Conservation (phyloP, 257 asterid genomes). For the Gentiana straminea region DNA sequence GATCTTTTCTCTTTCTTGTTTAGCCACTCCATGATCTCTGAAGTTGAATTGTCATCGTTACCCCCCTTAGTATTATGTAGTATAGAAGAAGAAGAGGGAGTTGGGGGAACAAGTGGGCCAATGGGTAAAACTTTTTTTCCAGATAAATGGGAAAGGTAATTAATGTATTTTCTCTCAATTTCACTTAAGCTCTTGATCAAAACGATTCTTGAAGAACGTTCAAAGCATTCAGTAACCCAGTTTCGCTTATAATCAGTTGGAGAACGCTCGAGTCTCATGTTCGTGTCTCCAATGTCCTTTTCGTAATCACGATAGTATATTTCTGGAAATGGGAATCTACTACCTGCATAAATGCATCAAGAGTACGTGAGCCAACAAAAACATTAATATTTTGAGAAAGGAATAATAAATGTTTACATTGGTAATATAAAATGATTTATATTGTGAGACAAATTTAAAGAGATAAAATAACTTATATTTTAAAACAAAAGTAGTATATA, state of each 20-base stretch:
- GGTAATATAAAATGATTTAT: too few species aligned
- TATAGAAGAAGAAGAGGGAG: too few species aligned
- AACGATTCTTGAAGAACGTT: slow-evolving; percentile 7
- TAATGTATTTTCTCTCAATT: slow-evolving; percentile 27
- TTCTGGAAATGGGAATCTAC: slow-evolving; percentile 1
- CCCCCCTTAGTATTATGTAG: slow-evolving; percentile 7
- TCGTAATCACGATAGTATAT: slow-evolving; percentile 2
- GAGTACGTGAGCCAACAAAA: too few species aligned
- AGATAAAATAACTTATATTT: too few species aligned
- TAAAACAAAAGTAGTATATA: too few species aligned
- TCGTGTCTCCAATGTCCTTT: not conserved
- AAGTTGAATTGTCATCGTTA: not conserved
- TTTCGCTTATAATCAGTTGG: not conserved
- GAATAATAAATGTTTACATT: too few species aligned
- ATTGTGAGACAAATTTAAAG: too few species aligned
- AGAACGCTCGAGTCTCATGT: not conserved
- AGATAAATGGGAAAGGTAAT: slow-evolving; percentile 15
- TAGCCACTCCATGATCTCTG: slow-evolving; percentile 16
- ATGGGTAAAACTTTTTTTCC: slow-evolving; percentile 25
- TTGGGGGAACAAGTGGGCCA: slow-evolving; percentile 32
- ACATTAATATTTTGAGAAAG: too few species aligned
- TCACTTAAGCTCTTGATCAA: slow-evolving; percentile 32
- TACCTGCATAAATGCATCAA: not conserved
- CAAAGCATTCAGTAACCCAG: not conserved
- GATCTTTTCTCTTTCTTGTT: slow-evolving; percentile 16